Evolutionary conservation across 1,284 basidiomycete species (phyloP), one percentile per base, ranked within the genome.

Genomic region (Spongiforma sp.): DNA sequence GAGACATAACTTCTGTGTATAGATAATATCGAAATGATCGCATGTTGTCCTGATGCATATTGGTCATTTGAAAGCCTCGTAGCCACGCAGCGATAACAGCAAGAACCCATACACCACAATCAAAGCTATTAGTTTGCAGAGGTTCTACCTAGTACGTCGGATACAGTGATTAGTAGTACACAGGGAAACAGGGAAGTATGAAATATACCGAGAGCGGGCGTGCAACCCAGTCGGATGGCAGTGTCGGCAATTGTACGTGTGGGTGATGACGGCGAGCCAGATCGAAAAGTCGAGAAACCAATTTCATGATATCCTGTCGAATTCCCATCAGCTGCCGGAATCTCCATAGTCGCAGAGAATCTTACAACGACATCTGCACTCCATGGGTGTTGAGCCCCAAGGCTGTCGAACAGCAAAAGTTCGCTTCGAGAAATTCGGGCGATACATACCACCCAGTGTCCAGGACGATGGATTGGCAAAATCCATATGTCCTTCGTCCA

Each of bases 81-180:
- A 71, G 39, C 4, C 63, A 26, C 6, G 67, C 59, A 2, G 64
- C 58, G 8, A 72, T 66, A 14, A 54, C 52, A 7, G 64, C 67
- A 5, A 71, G 59, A 2, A 69, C 64, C 68, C 71, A 72, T 14
- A 72, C 52, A 6, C 71, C 69, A 60, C 69, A 71, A 39, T 72
- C 71, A 36, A 61, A 66, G 2, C 50, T 3, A 46, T 72, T 72
- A 4, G 32, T 66, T 43, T 72, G 71, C 21, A 57, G 19, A 33
- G 30, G 32, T 24, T 36, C 8, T 1, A 36, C 24, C 53, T 36
- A 34, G 19, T 24, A 15, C 17, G n/a, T 1, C n/a, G 17, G 17
- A 37, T 37, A 37, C 17, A 37, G 36, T 37, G 17, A 37, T 37
- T 37, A 37, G 36, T 37, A 37, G 9, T 37, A 17, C 10, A 9